Base-by-base conservation (phyloP, 192 early-diverging fungal genomes). In the Coemansia javaensis region DNA sequence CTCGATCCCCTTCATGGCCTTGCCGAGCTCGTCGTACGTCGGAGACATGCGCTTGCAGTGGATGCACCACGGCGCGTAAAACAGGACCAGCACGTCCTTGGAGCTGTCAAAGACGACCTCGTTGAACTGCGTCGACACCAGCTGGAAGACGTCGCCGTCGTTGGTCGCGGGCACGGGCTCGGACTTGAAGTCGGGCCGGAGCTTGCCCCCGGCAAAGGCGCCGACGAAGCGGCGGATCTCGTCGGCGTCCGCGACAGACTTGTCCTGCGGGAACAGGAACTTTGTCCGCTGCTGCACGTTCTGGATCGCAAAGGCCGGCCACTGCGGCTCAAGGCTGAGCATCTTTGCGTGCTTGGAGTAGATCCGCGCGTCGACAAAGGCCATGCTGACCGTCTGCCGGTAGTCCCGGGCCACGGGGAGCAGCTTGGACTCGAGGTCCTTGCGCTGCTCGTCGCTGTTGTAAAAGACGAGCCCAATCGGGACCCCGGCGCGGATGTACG, bases 271-370 rank as follows among this genome's bases (percentile, higher is more conserved):
- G 58, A 85, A 82, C 45, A 91, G 91, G 66, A 73, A 97, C 79
- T 97, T 96, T 62, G 78, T 57, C 46, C 79, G 83, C 44, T 71
- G 70, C 15, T 61, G 61, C 17, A 82, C 64, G 44, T 88, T 74
- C 70, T 92, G 89, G 59, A 99, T 82, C 40, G 81, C 93, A 58
- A 99, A 86, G n/a, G 92, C 90, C 34, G 96, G 96, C 89, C 89
- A 99, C 56, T 71, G 33, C 46, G 88, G 78, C 80, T 90, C 84
- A 35, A 99, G 69, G 61, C 84, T 85, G 39, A 97, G 76, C 73
- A 82, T 84, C 40, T 70, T 61, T 32, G 89, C 94, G 54, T 96
- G 93, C 32, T 61, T 78, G 44, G 82, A 83, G 74, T 83, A 97
- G 50, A 88, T 83, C 53, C 38, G 46, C 28, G 87, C 90, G 57